phyloP scores from a whole-genome alignment of 805 yeast genomes.

The Starmerella vaccinii region DNA sequence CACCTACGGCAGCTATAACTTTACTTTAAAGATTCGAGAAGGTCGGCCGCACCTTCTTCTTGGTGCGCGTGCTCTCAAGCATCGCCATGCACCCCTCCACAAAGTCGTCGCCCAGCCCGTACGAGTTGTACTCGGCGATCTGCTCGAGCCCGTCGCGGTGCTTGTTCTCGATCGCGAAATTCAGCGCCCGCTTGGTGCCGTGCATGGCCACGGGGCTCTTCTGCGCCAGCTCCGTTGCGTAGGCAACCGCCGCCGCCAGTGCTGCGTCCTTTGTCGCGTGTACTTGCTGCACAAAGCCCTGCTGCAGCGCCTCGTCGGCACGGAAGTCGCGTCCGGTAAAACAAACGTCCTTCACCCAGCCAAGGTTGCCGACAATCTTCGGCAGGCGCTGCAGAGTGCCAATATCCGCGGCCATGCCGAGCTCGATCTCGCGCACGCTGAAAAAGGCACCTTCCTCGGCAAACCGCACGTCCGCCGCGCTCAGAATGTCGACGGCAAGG shows the following conservation, averaged over 20 bases:
- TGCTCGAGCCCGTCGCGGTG: slow-evolving; percentile 41
- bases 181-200: slow-evolving; percentile 52
- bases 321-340: slow-evolving; percentile 51
- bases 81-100: slow-evolving; percentile 26
- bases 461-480: slow-evolving; percentile 49
- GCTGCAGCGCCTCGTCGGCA: slow-evolving; percentile 43
- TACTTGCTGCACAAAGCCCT: slow-evolving; percentile 45
- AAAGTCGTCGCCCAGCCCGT: slow-evolving; percentile 30
- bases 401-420: slow-evolving; percentile 71
- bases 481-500: slow-evolving; percentile 55
- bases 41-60: slow-evolving; percentile 13
- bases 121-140: slow-evolving; percentile 46
- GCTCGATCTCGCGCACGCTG: slow-evolving; percentile 57
- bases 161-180: slow-evolving; percentile 34
- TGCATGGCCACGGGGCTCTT: slow-evolving; percentile 50
- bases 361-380: slow-evolving; percentile 41
- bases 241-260: slow-evolving; percentile 38
- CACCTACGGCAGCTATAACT: too few relatives aligned
- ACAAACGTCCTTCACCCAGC: slow-evolving; percentile 50
- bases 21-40: slow-evolving; percentile 6
- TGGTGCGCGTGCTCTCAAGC: slow-evolving; percentile 14
- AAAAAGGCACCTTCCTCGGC: slow-evolving; percentile 44
- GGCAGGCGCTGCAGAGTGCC: slow-evolving; percentile 67
- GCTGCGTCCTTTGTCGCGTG: slow-evolving; percentile 42
- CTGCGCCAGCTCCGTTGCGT: slow-evolving; percentile 41